Conservation (phyloP, 2,329 filamentous ascomycete species). For the Ceratocystis ficicola region DNA sequence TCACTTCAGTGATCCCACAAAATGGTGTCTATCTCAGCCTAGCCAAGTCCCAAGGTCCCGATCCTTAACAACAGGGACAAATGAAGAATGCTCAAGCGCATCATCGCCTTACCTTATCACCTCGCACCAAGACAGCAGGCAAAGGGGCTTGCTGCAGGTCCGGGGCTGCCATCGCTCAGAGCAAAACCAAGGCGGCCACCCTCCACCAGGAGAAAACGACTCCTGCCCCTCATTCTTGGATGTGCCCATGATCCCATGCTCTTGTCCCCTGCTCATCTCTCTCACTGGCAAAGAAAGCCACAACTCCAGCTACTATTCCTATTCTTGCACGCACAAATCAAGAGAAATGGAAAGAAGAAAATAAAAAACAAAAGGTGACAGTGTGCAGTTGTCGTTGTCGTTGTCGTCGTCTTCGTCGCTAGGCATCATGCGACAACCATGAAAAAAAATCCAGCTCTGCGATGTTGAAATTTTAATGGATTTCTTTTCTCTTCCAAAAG, state of each 20-base stretch:
- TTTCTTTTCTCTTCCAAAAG: slow-evolving; percentile 12
- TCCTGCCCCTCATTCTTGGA: no score
- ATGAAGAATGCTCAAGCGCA: not conserved
- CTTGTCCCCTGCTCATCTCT: not conserved
- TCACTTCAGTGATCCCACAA: not conserved
- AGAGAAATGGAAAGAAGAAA: not conserved
- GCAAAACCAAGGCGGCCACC: no score
- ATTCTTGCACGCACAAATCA: not conserved
- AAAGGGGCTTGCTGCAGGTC: not conserved
- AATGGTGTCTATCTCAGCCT: no score
- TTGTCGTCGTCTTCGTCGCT: not conserved
- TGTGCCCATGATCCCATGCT: not conserved
- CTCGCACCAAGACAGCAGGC: no score
- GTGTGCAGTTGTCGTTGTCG: not conserved
- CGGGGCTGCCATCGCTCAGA: no score
- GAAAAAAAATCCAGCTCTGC: not conserved
- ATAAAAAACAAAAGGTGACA: not conserved
- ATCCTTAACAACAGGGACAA: not conserved
- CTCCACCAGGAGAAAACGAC: no score
- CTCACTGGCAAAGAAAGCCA: not conserved
- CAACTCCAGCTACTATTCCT: not conserved
- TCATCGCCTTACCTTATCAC: no score
- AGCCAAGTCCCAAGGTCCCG: not conserved
- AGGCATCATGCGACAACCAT: not conserved
- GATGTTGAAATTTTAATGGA: slow-evolving; percentile 13